Conservation (phyloP, 805 yeast genomes). For the Wickerhamiella nectarea region DNA sequence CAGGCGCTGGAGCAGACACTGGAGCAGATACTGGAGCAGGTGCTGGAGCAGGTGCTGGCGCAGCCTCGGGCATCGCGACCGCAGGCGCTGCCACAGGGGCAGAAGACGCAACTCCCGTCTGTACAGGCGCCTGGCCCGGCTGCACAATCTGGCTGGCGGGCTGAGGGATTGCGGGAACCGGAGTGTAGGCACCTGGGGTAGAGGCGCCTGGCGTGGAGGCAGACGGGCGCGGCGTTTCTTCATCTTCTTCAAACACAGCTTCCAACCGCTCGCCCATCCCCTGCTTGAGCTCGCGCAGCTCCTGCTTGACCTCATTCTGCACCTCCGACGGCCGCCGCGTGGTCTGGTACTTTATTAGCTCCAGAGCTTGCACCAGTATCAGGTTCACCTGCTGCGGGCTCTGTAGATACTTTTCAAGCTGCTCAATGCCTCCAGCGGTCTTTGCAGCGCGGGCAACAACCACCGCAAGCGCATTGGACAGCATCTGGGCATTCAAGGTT, state of each 20-base stretch:
- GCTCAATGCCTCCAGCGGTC: conserved; percentile 29
- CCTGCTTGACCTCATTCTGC: neutral
- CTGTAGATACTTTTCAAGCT: conserved; percentile 15
- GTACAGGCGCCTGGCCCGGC: neutral
- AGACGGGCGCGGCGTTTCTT: too few species aligned
- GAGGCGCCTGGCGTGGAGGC: neutral
- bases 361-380: conserved; percentile 14
- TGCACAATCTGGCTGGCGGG: neutral
- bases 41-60: conserved; percentile 9
- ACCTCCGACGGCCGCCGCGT: neutral
- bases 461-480: conserved; percentile 85
- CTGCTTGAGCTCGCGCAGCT: neutral
- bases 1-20: conserved; percentile 8
- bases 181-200: too few species aligned
- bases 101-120: conserved; percentile 4
- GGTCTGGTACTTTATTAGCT: conserved; percentile 10
- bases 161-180: too few species aligned
- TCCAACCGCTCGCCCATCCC: neutral
- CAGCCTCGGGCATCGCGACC: conserved; percentile 1
- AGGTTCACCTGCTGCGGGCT: conserved; percentile 11
- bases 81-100: conserved; percentile 7
- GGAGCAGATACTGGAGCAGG: neutral
- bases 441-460: conserved; percentile 87
- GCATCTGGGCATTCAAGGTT: conserved; percentile 61
- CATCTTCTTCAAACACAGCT: neutral